phyloP scores from a whole-genome alignment of 371 early-diverging fungal species.

The Haplosporangium sp. region DNA sequence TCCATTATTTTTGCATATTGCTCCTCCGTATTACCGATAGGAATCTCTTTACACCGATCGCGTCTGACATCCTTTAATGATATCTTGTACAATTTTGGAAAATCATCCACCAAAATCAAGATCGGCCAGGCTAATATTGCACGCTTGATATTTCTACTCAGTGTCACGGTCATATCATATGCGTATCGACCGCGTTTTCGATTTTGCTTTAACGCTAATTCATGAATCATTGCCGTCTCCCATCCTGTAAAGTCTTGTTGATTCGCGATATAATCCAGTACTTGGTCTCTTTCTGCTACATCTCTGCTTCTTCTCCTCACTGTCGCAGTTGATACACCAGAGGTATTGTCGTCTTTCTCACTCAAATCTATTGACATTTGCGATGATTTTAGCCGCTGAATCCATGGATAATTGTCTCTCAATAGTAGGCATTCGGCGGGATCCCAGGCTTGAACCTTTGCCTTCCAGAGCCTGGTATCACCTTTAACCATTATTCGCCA shows the following conservation, averaged over 20 bases:
- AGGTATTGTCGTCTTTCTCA: not conserved
- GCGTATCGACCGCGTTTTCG: conserved; percentile 30
- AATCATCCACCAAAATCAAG: conserved; percentile 29
- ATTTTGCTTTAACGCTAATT: conserved; percentile 25
- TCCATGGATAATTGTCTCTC: conserved; percentile 9
- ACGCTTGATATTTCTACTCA: conserved; percentile 27
- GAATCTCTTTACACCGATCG: conserved; percentile 6
- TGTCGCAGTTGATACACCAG: not conserved
- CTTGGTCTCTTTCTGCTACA: not conserved
- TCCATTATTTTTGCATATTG: conserved; percentile 13
- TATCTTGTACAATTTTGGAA: conserved; percentile 20
- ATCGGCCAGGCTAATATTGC: conserved; percentile 37
- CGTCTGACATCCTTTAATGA: conserved; percentile 12
- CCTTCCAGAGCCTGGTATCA: conserved; percentile 25
- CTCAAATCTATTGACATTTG: not conserved
- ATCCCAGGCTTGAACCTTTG: conserved; percentile 22
- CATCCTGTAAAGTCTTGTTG: conserved; percentile 30
- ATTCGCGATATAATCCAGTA: conserved; percentile 12
- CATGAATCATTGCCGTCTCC: conserved; percentile 24
- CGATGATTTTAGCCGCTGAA: not conserved
- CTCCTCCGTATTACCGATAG: not conserved
- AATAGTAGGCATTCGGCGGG: conserved; percentile 29
- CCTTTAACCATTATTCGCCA: conserved; percentile 33
- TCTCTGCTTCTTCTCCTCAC: not conserved
- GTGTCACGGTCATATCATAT: conserved; percentile 17